Evolutionary conservation across 331 rosid genomes (phyloP).

Genomic region (Malus hybrid): DNA sequence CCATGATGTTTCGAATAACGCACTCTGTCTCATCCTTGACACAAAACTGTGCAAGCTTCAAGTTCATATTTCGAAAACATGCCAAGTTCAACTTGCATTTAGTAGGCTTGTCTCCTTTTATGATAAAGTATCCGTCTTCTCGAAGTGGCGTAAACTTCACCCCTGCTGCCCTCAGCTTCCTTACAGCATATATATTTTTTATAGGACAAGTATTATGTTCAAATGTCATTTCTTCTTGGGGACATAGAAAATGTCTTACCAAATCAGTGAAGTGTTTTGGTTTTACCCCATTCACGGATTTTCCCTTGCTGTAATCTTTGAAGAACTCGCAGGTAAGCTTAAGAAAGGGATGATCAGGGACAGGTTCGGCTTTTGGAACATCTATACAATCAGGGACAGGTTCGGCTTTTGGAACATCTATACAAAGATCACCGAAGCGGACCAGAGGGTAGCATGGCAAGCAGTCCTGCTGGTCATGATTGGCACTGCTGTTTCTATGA

Average conservation of each 20-base stretch:
- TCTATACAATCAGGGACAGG: not conserved
- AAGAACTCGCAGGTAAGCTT: not conserved
- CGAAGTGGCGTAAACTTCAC: constrained; percentile 5
- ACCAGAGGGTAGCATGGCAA: not conserved
- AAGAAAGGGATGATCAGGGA: not conserved
- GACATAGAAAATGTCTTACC: constrained; percentile 21
- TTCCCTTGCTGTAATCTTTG: not conserved
- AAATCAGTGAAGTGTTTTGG: constrained; percentile 34
- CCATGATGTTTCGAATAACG: constrained; percentile 31
- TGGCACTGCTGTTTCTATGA: not conserved
- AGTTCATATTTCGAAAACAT: not conserved
- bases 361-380: not conserved
- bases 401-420: not conserved
- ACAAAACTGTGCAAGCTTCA: constrained; percentile 18
- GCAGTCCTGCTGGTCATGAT: not conserved
- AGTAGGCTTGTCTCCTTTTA: not conserved
- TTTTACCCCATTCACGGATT: not conserved
- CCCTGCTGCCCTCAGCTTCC: constrained; percentile 13
- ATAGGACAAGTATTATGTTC: not conserved
- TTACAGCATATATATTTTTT: not conserved
- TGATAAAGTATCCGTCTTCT: not conserved
- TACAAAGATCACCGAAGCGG: not conserved
- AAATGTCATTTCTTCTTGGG: not conserved
- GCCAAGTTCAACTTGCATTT: not conserved
- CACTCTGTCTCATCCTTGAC: constrained; percentile 28